Percentiles rank a stretch among this genome's conserved stretches.
Conservation (phyloP, 2,329 filamentous ascomycete species). For the Hypoxylon sp. region DNA sequence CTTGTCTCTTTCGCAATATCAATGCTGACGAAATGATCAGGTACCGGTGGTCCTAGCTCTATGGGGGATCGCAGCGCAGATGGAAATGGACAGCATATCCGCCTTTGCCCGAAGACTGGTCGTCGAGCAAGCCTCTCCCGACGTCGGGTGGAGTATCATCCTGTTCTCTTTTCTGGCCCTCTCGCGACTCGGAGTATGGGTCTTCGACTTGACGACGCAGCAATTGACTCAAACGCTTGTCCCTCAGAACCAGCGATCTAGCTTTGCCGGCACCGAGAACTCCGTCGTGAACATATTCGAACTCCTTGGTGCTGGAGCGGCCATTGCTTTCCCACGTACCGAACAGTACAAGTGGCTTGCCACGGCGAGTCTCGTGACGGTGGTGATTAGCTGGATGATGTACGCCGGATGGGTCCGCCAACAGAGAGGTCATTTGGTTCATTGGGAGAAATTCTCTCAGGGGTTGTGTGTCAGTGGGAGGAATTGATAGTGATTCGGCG, state of each 20-base stretch:
- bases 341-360: constrained; percentile 60
- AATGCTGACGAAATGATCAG: constrained; percentile 42
- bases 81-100: constrained; percentile 24
- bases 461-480: constrained; percentile 21
- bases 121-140: constrained; percentile 34
- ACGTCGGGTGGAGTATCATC: constrained; percentile 51
- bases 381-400: constrained; percentile 52
- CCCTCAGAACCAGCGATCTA: constrained; percentile 54
- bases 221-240: constrained; percentile 61
- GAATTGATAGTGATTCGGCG: constrained; percentile 3
- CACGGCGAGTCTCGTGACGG: constrained; percentile 54
- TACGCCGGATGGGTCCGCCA: constrained; percentile 59
- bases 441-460: constrained; percentile 56
- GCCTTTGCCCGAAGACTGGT: constrained; percentile 26
- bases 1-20: not conserved
- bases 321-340: constrained; percentile 56
- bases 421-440: constrained; percentile 59
- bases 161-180: constrained; percentile 59
- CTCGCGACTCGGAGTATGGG: constrained; percentile 62
- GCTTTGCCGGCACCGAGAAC: constrained; percentile 61
- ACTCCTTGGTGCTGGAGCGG: constrained; percentile 56
- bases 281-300: constrained; percentile 59
- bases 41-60: constrained; percentile 56
- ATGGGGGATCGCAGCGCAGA: constrained; percentile 51
- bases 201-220: constrained; percentile 61